Evolutionary conservation across 495 filamentous ascomycete species (phyloP).

Genomic region (Delitschia confertaspora): DNA sequence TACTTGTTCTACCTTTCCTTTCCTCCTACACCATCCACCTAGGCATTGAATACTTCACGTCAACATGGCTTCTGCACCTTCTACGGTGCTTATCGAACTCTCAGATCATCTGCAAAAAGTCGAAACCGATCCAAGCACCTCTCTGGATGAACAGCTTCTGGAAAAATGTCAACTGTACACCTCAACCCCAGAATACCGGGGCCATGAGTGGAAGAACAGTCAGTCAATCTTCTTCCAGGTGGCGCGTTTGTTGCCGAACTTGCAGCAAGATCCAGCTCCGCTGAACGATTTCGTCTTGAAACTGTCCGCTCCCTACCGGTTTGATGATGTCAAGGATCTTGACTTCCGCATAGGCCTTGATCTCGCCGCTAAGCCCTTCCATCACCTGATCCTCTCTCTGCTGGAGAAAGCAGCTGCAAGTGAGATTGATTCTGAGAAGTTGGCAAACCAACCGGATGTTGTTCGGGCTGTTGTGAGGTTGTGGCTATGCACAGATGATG

Average conservation of each 20-base stretch:
- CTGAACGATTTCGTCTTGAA: slow-evolving; percentile 14
- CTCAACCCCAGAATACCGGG: slow-evolving; percentile 15
- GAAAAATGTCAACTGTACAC: slow-evolving; percentile 20
- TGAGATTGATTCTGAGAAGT: slow-evolving; percentile 55
- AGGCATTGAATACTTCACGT: too few species aligned
- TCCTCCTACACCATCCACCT: background rate
- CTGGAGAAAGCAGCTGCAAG: slow-evolving; percentile 59
- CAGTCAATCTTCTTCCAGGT: slow-evolving; percentile 22
- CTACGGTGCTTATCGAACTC: slow-evolving; percentile 23
- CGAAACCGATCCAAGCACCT: slow-evolving; percentile 14
- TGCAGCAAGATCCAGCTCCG: slow-evolving; percentile 26
- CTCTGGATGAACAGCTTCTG: slow-evolving; percentile 20
- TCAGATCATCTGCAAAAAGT: slow-evolving; percentile 23
- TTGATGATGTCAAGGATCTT: slow-evolving; percentile 39
- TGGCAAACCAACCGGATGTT: slow-evolving; percentile 51
- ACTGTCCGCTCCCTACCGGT: slow-evolving; percentile 18
- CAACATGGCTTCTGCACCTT: slow-evolving; percentile 12
- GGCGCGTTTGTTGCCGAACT: slow-evolving; percentile 13
- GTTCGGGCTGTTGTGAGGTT: slow-evolving; percentile 53
- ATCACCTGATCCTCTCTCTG: slow-evolving; percentile 59
- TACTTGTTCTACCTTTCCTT: slow-evolving; percentile 1
- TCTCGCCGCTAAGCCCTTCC: slow-evolving; percentile 52
- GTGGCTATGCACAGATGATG: slow-evolving; percentile 64
- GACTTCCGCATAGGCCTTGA: slow-evolving; percentile 41
- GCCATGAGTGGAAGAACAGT: slow-evolving; percentile 9